Evolutionary conservation across 495 filamentous ascomycete genomes (phyloP), one percentile per base, ranked within the genome.

Genomic region (Lepidopterella palustris): DNA sequence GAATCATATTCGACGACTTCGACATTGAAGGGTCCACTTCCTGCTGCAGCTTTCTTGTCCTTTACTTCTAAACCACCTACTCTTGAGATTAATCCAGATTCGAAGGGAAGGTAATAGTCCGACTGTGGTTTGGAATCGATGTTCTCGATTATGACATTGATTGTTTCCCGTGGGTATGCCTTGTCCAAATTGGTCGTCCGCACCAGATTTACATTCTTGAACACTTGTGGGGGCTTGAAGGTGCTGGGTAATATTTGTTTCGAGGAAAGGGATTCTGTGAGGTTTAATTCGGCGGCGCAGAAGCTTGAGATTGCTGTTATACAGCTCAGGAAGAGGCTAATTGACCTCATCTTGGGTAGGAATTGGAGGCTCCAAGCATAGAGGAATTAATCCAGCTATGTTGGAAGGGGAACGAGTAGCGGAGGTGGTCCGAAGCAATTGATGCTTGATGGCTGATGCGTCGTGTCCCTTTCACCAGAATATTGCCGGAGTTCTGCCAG

Each of bases 61-160:
- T 84, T 86, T 20, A 90, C 93, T 76, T 97, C 92, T 48, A 98
- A 73, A 29, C 86, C 90, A 63, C 92, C 95, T 47, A 97, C 71
- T 57, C 80, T 85, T 51, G 80, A 80, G 67, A 93, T 79, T 65
- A 88, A 79, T 50, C 87, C 82, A 48, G 80, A 79, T 49, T 85
- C 84, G 75, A 97, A 92, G 3, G 91, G 86, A 31, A 97, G 68
- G 72, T 85, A 96, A 80, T 97, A 97, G 71, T 92, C 86, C 74
- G 80, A 79, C 70, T 97, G 93, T 9, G 90, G 80, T 52, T 84
- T 74, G 35, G 80, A 83, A 67, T 82, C 81, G 64, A 87, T 76
- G 74, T 98, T 98, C 80, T 98, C 90, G 52, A 97, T 85, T 26
- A 95, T 79, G 8, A 96, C 88, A 76, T 97, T 97, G 80, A 96